Evolutionary conservation across 352 stramenopile genomes (phyloP).

Genomic region (Peronospora tabacina): DNA sequence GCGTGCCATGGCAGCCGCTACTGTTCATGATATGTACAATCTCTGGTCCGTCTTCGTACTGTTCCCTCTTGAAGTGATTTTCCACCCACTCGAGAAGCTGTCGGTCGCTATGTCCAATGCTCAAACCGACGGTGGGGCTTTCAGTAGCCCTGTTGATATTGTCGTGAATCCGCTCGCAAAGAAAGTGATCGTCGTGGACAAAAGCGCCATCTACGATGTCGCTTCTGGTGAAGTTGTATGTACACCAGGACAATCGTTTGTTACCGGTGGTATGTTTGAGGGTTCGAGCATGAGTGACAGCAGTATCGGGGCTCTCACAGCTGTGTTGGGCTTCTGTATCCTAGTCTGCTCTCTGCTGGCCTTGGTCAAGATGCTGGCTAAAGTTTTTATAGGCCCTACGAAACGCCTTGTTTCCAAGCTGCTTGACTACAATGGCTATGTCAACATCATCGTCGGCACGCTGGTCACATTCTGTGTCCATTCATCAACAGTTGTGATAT

Average conservation of each 20-base stretch:
- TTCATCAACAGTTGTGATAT: slow-evolving; percentile 88
- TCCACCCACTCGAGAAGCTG: slow-evolving; percentile 53
- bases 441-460: slow-evolving; percentile 82
- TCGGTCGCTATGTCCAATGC: slow-evolving; percentile 36
- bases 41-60: slow-evolving; percentile 71
- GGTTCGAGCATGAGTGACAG: slow-evolving; percentile 30
- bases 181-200: slow-evolving; percentile 35
- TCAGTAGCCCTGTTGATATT: slow-evolving; percentile 36
- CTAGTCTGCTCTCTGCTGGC: slow-evolving; percentile 41
- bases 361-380: slow-evolving; percentile 47
- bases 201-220: slow-evolving; percentile 31
- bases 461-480: slow-evolving; percentile 86
- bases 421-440: slow-evolving; percentile 85
- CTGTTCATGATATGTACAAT: slow-evolving; percentile 83
- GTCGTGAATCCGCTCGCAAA: slow-evolving; percentile 37
- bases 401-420: slow-evolving; percentile 80
- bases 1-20: slow-evolving; percentile 48
- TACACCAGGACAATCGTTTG: slow-evolving; percentile 23
- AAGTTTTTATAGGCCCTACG: slow-evolving; percentile 74
- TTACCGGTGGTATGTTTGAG: slow-evolving; percentile 34
- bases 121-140: slow-evolving; percentile 28
- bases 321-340: slow-evolving; percentile 38
- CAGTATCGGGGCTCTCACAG: slow-evolving; percentile 38
- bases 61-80: slow-evolving; percentile 63
- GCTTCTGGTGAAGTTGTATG: slow-evolving; percentile 30